phyloP scores from a whole-genome alignment of 805 yeast genomes.

The Kodamaea nitidulidarum region DNA sequence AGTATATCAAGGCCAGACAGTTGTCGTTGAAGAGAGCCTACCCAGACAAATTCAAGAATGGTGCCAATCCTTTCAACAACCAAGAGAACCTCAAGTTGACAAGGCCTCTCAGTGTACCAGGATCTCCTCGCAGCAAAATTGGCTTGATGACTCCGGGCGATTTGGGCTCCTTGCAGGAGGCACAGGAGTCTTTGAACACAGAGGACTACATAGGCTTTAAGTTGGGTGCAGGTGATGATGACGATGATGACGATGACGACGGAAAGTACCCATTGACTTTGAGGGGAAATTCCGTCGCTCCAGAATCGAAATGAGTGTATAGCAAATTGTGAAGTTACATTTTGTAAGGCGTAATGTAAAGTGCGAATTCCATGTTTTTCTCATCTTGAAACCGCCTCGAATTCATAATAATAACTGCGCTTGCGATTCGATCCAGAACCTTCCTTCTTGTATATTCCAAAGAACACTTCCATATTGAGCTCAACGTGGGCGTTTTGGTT shows the following conservation, averaged over 20 bases:
- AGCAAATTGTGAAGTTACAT: too few relatives aligned
- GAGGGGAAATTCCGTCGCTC: slow-evolving; percentile 47
- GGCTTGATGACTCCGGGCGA: slow-evolving; percentile 97
- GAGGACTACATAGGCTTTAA: slow-evolving; percentile 72
- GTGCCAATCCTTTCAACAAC: slow-evolving; percentile 44
- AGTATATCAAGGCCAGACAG: slow-evolving; percentile 91
- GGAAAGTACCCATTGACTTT: slow-evolving; percentile 44
- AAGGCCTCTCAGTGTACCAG: slow-evolving; percentile 94
- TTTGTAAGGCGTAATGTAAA: too few relatives aligned
- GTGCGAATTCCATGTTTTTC: too few relatives aligned
- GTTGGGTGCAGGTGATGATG: slow-evolving; percentile 41
- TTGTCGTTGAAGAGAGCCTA: slow-evolving; percentile 90
- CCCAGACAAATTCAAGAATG: slow-evolving; percentile 70
- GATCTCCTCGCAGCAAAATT: slow-evolving; percentile 78
- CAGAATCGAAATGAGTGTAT: slow-evolving; percentile 12
- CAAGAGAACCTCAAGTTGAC: slow-evolving; percentile 64
- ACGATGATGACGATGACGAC: slow-evolving; percentile 33
- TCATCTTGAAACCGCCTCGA: too few relatives aligned
- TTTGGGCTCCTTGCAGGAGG: slow-evolving; percentile 92
- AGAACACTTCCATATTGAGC: too few relatives aligned
- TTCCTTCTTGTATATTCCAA: too few relatives aligned
- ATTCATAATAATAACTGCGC: too few relatives aligned
- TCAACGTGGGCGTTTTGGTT: too few relatives aligned
- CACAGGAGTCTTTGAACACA: slow-evolving; percentile 60
- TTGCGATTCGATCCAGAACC: too few relatives aligned